phyloP scores from a whole-genome alignment of 2,329 filamentous ascomycete species.

The Botrytis aclada region DNA sequence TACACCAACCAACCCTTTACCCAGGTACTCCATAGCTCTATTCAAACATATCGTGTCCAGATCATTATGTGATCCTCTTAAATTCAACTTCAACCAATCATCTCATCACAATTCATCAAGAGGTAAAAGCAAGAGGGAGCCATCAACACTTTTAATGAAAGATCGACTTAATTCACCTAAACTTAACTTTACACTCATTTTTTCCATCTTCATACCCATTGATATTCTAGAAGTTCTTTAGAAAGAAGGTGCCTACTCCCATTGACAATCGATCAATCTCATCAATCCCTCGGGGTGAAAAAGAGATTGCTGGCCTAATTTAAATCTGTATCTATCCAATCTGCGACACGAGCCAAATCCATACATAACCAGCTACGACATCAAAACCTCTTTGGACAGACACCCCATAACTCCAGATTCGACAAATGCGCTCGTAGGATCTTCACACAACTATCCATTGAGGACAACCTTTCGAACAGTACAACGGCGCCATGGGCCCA shows the following conservation, averaged over 20 bases:
- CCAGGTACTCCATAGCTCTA: neutral
- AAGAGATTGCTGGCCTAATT: neutral
- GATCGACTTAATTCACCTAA: neutral
- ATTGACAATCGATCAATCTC: neutral
- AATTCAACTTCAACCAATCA: neutral
- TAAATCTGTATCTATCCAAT: neutral
- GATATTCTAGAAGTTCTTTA: neutral
- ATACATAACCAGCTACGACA: neutral
- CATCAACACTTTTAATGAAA: neutral
- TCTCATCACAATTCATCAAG: neutral
- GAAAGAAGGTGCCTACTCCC: neutral
- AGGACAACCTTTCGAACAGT: slow-evolving; percentile 31
- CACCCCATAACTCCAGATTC: slow-evolving; percentile 5
- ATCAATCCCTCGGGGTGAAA: neutral
- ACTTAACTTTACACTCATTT: slow-evolving; percentile 7
- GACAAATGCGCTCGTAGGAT: slow-evolving; percentile 28
- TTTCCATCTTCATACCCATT: neutral
- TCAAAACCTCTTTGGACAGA: neutral
- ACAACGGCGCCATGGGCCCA: slow-evolving; percentile 50
- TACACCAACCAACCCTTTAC: no score
- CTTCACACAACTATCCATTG: slow-evolving; percentile 27
- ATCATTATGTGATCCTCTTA: neutral
- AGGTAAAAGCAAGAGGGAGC: neutral
- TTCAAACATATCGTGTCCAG: neutral
- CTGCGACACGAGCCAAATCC: slow-evolving; percentile 9